Conservation (phyloP, 306 rosid genomes). For the Cyamopsis tetragonoloba region DNA sequence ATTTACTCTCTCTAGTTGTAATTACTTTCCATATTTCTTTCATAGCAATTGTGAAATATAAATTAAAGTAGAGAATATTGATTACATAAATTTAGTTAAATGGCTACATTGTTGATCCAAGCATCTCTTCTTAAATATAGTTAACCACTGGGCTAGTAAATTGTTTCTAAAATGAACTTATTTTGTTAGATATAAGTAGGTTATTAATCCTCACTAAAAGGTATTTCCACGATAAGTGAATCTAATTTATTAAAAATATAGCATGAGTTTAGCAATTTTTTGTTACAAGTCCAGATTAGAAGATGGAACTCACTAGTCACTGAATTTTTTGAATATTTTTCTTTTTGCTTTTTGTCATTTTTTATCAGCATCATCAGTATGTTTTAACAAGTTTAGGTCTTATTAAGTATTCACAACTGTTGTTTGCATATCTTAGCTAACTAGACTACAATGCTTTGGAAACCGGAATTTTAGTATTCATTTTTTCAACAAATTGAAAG, state of each 20-base stretch:
- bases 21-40: too few relatives aligned
- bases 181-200: not conserved
- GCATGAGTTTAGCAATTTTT: not conserved
- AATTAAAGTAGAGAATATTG: too few relatives aligned
- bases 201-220: not conserved
- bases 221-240: not conserved
- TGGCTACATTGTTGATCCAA: not conserved
- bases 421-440: too few relatives aligned
- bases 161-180: not conserved
- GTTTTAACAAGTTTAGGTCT: too few relatives aligned
- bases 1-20: too few relatives aligned
- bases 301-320: not conserved
- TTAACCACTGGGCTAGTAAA: not conserved
- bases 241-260: not conserved
- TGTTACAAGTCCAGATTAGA: not conserved
- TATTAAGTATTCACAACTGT: too few relatives aligned
- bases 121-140: not conserved
- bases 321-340: not conserved
- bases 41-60: too few relatives aligned
- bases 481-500: too few relatives aligned
- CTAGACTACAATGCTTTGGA: too few relatives aligned
- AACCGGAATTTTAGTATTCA: too few relatives aligned
- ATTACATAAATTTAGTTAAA: too few relatives aligned
- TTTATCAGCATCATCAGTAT: too few relatives aligned
- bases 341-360: not conserved